Conservation (phyloP, 371 early-diverging fungal genomes). For the Homolaphlyctis polyrhiza region DNA sequence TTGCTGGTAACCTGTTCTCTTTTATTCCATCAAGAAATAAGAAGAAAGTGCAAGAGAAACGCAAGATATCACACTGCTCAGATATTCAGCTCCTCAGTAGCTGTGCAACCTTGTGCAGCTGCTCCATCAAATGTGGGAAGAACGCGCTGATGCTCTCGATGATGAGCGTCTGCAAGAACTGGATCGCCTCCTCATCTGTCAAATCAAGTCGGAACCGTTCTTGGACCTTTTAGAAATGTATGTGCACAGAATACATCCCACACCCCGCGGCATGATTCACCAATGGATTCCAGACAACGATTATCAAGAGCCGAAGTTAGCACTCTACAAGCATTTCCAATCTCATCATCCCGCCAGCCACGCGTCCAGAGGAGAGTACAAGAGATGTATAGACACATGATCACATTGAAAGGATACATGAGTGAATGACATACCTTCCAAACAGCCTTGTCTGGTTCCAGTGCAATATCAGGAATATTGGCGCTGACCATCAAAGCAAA, state of each 20-base stretch:
- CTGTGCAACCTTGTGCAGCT: conserved; percentile 24
- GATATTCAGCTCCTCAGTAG: conserved; percentile 25
- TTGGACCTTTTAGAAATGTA: conserved; percentile 62
- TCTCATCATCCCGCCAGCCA: too few relatives aligned
- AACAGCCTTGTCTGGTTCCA: conserved; percentile 95
- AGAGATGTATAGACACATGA: too few relatives aligned
- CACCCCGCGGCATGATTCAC: neutral
- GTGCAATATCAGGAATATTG: conserved; percentile 90
- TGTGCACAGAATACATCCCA: neutral
- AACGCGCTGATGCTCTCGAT: conserved; percentile 90
- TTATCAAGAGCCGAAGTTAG: neutral
- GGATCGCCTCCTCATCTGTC: conserved; percentile 91
- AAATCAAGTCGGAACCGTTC: conserved; percentile 90
- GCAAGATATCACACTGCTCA: neutral
- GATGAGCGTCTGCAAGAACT: conserved; percentile 84
- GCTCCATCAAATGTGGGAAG: conserved; percentile 96
- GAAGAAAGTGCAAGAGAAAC: neutral
- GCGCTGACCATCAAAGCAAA: conserved; percentile 94
- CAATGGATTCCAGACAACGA: neutral
- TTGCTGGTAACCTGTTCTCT: too few relatives aligned
- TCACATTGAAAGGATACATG: neutral
- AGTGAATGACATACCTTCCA: conserved; percentile 58
- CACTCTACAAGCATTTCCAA: neutral
- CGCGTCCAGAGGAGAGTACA: too few relatives aligned
- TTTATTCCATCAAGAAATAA: too few relatives aligned